Evolutionary conservation across 202 grass and related monocot species (phyloP), one percentile per base, ranked within the genome.

Genomic region (Hordeum pubiflorum): DNA sequence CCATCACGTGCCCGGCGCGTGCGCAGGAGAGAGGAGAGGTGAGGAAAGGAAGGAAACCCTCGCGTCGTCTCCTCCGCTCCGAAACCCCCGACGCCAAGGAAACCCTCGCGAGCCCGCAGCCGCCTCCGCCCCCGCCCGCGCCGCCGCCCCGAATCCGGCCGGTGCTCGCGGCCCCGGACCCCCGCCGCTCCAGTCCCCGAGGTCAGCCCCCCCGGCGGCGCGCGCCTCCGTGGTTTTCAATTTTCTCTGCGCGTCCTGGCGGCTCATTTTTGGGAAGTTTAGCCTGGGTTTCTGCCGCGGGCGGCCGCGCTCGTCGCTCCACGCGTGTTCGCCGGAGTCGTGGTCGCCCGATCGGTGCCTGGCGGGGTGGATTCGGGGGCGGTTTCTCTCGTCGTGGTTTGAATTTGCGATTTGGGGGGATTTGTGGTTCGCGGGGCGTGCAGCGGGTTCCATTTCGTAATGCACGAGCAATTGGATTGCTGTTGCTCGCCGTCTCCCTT

Each of bases 61-160:
- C 46, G 85, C 74, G 74, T 83, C 78, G 43, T 69, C 87, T 14
- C 48, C 81, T 60, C 79, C 50, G 87, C 78, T 82, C 73, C 74
- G 83, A 85, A 89, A 82, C 72, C 78, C 87, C 79, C 59, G 79
- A 82, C 79, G 61, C 74, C 60, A 79, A 86, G 88, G 33, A 58
- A 70, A 80, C 31, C 83, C 83, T 89, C 55, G 57, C 60, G 66
- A 58, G 46, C 46, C 43, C n/a, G 2, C 52, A 17, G 44, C 75
- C 67, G 14, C 61, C 63, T 3, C 39, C 22, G 14, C 36, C 66
- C 13, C 74, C 73, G 73, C 58, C 82, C 5, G 21, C 55, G 40
- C 81, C 43, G 33, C 81, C 81, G 60, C 79, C 59, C 1, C 79
- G 69, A 83, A 80, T 79, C 83, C 33, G 60, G 13, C 69, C 70